Base-by-base conservation (phyloP, 345 rosid genomes). In the Brassica rapa region DNA sequence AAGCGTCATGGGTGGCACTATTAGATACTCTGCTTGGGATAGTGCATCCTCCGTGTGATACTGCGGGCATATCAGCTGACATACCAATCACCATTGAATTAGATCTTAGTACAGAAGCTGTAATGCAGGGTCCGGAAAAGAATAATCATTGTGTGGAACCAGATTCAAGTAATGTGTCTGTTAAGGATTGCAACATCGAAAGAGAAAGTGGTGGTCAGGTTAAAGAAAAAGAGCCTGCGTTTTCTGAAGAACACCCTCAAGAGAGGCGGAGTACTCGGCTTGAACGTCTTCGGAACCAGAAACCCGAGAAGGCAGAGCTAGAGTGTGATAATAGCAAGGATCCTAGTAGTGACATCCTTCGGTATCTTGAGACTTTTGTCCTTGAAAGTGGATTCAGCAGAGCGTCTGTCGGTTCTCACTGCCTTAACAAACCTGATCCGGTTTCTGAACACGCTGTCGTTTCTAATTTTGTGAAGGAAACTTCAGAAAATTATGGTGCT, bases 231-330 rank as follows among this genome's bases (percentile, higher is more conserved):
- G 91, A 88, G 70, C 41, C 82, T 75, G 78, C 16, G 59, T 60
- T 74, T 76, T 80, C 77, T 70, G 93, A 88, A 75, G 99, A 91
- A 63, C 99, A 93, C 23, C 94, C 94, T 64, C 90, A 91, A 78
- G 99, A 93, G 86, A 93, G 99, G 79, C 87, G 98, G 67, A 95
- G 99, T 84, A 89, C 91, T 82, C 97, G 99, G 78, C 98, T 93
- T 81, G 97, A 88, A 83, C 91, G 92, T 84, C 93, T 90, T 77
- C 86, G 98, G 77, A 91, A 89, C 84, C 99, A 94, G 84, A 95
- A 91, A 86, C 96, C 98, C 4, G 96, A 83, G 67, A 95, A 95
- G 87, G 99, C 87, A 81, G 97, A 89, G 75, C 60, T 79, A 71
- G 98, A 87, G 80, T 90, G 79, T 84, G 84, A 86, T 78, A 70